Evolutionary conservation across 495 filamentous ascomycete genomes (phyloP), one percentile per base, ranked within the genome.

Genomic region (Chaetomium fimeti): DNA sequence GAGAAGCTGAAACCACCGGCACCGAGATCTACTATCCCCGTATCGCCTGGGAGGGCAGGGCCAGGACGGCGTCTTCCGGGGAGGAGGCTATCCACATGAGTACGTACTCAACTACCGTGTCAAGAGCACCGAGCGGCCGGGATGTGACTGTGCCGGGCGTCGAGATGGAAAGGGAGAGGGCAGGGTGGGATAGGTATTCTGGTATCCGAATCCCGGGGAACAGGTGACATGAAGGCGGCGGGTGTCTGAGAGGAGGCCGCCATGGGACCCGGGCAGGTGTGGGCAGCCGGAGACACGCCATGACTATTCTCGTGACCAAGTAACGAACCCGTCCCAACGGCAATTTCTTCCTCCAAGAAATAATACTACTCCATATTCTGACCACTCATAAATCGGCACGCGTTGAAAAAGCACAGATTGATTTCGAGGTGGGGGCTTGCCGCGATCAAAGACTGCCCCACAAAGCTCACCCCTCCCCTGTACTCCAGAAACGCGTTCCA

Each of bases 381-480:
- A n/a, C 63, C 63, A 65, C n/a, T 65, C 63, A 65, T 47, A 65
- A 65, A 55, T 65, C 57, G 57, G 63, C 47, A 38, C 62, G 55
- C 45, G 47, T 54, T 52, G 54, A 56, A 55, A 61, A 48, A 48
- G 57, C 22, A n/a, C 24, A 20, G 0, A 42, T 32, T 57, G 25
- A 48, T 48, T 67, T 62, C 28, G 48, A 62, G 62, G 61, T 57
- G 68, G 68, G 65, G 62, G 57, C 11, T 54, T 9, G 40, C 45
- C 38, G 13, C 11, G 7, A 27, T 22, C 27, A 55, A 47, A 42
- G 36, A 24, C 38, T 42, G 52, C 48, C 27, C 60, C 63, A 68
- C 59, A 36, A 58, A 43, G 55, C n/a, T 36, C 29, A 36, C 32
- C 8, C 6, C 12, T 24, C 29, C 59, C 61, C 42, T 54, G 56